Base-by-base conservation (phyloP, 2,329 filamentous ascomycete genomes). In the Esteya vermicola region DNA sequence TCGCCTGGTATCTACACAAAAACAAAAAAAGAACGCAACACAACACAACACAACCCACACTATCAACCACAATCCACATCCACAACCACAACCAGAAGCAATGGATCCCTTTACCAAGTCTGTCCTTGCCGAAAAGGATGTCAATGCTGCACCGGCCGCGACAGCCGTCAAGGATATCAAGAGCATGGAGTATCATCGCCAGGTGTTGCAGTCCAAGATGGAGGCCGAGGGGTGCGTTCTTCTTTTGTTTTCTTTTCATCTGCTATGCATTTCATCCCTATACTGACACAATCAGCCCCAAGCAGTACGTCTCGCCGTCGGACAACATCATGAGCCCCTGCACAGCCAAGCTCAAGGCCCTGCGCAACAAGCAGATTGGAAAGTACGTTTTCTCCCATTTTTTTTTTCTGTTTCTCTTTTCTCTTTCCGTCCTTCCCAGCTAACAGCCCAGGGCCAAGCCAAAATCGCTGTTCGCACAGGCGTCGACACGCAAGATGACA, bases 291-390 rank as follows among this genome's bases (percentile, higher is more conserved):
- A 14, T 2, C 38, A 54, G 50, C 35, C 50, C 48, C 47, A 56
- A 51, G 45, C 51, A 48, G 50, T 89, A 88, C 61, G 67, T 88
- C 57, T 88, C 81, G 16, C 85, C 85, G 3, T 88, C 82, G n/a
- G 85, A 93, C 60, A 78, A 76, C 61, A 88, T 93, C 65, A 83
- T 86, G 78, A 86, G 81, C 51, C 85, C 85, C 27, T 86, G 83
- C 60, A 82, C 79, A 16, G 79, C 82, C 58, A 91, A 91, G 70
- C 72, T 91, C 52, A 81, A 71, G 47, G 79, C 81, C 31, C 75
- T 88, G 59, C 81, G 83, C 61, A 83, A 75, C 63, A 86, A 85
- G 66, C 79, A 85, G 53, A 78, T 78, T 46, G 72, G 71, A 62
- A 89, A 86, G 80, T 85, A 68, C 56, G 73, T 69, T n/a, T 7